Base-by-base conservation (phyloP, 129 eudicot genomes). In the Artemisia tridentata region DNA sequence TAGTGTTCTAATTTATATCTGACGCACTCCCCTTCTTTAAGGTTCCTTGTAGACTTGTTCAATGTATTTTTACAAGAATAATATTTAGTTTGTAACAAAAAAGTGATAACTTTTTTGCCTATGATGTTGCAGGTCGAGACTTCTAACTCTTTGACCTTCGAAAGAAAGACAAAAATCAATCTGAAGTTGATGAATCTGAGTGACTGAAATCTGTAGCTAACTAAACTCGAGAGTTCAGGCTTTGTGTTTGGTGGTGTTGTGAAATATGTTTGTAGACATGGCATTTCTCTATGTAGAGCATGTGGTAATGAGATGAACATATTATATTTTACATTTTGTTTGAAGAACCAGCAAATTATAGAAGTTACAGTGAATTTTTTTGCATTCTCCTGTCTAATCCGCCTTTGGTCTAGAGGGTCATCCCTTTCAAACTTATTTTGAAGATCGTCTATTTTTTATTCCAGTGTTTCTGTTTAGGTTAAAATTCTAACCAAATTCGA, bases 181-280 rank as follows among this genome's bases (percentile, higher is more conserved):
- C 55, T 8, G 17, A 60, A 20, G 55, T 57, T 60, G 75, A 57
- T 57, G 46, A 17, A 11, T 19, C 53, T 21, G 9, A 46, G 45
- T 71, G 67, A 58, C 68, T 10, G 55, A 75, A 45, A 21, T 13
- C 48, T n/a, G n/a, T 7, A 67, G 72, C 58, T 49, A 46, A 67
- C 53, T 16, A 45, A 9, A 63, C n/a, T 15, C 21, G 21, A 47
- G 6, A 47, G 50, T 53, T 29, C 38, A 57, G 52, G 73, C 58
- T 75, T 17, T 56, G 57, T 75, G 74, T 75, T 75, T 59, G 67
- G 69, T 76, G 38, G 23, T 69, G 75, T 10, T 77, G 71, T 77
- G 58, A 55, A 59, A 76, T 68, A 59, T 63, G 62, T 61, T 69
- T 72, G 50, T 72, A 71, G 67, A 45, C 48, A 48, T 60, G 76